Evolutionary conservation across 208 protist genomes (phyloP).

Genomic region (Jaenimonas drosophilae): DNA sequence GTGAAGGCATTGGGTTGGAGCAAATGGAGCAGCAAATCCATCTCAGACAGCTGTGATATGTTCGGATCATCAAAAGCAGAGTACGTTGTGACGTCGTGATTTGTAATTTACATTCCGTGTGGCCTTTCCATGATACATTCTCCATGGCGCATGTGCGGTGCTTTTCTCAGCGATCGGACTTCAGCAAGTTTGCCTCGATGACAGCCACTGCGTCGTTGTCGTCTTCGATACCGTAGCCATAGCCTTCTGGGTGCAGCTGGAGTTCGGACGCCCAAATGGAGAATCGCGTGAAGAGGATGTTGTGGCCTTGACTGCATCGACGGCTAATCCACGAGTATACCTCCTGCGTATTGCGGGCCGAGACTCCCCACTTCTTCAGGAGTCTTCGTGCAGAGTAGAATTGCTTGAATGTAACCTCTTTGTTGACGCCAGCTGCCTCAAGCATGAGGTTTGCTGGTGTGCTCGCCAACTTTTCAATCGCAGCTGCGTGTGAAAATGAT

Average conservation of each 20-base stretch:
- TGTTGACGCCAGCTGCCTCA: background rate
- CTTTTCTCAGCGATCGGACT: too few species aligned
- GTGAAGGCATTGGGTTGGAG: too few species aligned
- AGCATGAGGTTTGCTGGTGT: background rate
- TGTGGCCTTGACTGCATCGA: constrained; percentile 10
- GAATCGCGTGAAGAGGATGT: constrained; percentile 39
- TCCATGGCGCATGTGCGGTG: too few species aligned
- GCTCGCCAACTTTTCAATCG: background rate
- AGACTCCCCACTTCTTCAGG: constrained; percentile 38
- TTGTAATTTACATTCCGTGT: too few species aligned
- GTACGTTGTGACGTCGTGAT: too few species aligned
- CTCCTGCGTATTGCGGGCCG: constrained; percentile 9
- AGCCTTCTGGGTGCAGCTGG: constrained; percentile 31
- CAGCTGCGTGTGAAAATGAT: background rate
- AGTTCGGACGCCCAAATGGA: constrained; percentile 41
- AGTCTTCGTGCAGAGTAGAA: constrained; percentile 17
- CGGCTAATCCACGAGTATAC: constrained; percentile 17
- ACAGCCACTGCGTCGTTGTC: background rate
- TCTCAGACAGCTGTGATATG: too few species aligned
- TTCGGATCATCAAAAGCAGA: too few species aligned
- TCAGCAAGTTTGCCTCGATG: constrained; percentile 1
- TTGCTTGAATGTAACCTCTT: constrained; percentile 17
- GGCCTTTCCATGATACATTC: too few species aligned
- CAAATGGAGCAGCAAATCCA: too few species aligned
- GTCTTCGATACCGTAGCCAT: constrained; percentile 9